These are phyloP conservation scores for Lepiota brunneoincarnata DNA, from an alignment of 768 basidiomycete species.

Conservation along the genomic window DNA sequence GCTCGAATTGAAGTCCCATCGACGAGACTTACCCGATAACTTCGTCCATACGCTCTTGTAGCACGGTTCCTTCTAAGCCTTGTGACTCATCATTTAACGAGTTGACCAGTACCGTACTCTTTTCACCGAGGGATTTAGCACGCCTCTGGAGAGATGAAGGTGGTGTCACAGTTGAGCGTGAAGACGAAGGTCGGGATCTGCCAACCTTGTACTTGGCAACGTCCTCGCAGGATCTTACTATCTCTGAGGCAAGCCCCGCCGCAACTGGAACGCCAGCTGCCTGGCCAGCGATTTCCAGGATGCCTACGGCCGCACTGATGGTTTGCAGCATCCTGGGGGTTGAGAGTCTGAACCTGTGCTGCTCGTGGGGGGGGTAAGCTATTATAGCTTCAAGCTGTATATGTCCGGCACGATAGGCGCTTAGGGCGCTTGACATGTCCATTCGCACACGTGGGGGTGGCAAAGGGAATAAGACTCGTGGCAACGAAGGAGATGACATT, in stretches of 20 bases:
- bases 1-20: not conserved
- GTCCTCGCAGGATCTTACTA: conserved; percentile 42
- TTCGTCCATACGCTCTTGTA: conserved; percentile 39
- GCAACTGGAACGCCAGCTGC: conserved; percentile 44
- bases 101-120: conserved; percentile 37
- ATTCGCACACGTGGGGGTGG: not conserved
- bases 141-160: conserved; percentile 31
- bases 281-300: conserved; percentile 41
- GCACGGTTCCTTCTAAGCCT: conserved; percentile 37
- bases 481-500: not conserved
- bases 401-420: not conserved
- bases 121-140: conserved; percentile 37
- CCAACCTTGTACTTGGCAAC: conserved; percentile 48
- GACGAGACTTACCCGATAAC: conserved; percentile 36
- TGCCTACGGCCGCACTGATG: conserved; percentile 21
- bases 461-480: not conserved
- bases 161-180: not conserved
- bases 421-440: not conserved
- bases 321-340: conserved; percentile 19
- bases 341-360: not conserved
- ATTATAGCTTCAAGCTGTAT: not conserved
- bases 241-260: conserved; percentile 40
- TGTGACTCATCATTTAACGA: conserved; percentile 38
- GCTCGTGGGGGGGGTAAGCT: not conserved
- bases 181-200: not conserved